These are phyloP conservation scores for Leccinum subspadiceum DNA, from an alignment of 1,284 basidiomycete species.

Conservation along the genomic window DNA sequence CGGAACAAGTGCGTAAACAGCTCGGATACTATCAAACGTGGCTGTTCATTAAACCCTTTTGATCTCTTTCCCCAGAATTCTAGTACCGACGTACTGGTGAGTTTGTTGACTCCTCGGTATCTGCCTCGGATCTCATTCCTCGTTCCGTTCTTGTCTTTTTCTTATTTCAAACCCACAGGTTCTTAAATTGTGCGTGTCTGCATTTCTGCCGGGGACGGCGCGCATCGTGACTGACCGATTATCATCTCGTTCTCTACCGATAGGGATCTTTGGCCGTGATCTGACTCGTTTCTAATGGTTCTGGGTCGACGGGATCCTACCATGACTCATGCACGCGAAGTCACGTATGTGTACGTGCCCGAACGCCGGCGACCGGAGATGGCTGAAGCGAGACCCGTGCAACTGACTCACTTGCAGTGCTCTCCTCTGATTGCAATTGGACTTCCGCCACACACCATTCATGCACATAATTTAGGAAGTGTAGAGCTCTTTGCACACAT, in stretches of 20 bases:
- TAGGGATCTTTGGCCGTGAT: slow-evolving; percentile 80
- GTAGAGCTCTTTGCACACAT: not conserved
- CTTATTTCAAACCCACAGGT: slow-evolving; percentile 15
- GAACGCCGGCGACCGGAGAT: not conserved
- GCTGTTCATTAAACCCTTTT: not conserved
- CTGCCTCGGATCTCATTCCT: slow-evolving; percentile 14
- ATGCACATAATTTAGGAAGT: not conserved
- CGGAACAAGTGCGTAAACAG: slow-evolving; percentile 63
- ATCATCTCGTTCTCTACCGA: slow-evolving; percentile 30
- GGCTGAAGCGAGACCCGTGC: slow-evolving; percentile 1
- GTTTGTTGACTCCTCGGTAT: slow-evolving; percentile 28
- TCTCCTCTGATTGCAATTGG: not conserved
- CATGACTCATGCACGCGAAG: slow-evolving; percentile 1
- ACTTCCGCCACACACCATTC: not conserved
- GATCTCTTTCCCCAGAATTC: slow-evolving; percentile 44
- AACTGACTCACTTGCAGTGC: not conserved
- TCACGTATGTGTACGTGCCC: not conserved
- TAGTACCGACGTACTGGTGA: slow-evolving; percentile 72
- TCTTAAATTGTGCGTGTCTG: slow-evolving; percentile 23
- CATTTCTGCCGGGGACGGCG: slow-evolving; percentile 4
- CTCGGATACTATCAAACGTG: slow-evolving; percentile 1
- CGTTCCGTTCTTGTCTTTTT: not conserved
- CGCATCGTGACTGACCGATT: slow-evolving; percentile 14
- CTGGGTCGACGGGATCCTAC: not conserved
- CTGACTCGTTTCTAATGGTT: slow-evolving; percentile 65